Evolutionary conservation across 495 filamentous ascomycete genomes (phyloP).

Genomic region (Xylaria curta): DNA sequence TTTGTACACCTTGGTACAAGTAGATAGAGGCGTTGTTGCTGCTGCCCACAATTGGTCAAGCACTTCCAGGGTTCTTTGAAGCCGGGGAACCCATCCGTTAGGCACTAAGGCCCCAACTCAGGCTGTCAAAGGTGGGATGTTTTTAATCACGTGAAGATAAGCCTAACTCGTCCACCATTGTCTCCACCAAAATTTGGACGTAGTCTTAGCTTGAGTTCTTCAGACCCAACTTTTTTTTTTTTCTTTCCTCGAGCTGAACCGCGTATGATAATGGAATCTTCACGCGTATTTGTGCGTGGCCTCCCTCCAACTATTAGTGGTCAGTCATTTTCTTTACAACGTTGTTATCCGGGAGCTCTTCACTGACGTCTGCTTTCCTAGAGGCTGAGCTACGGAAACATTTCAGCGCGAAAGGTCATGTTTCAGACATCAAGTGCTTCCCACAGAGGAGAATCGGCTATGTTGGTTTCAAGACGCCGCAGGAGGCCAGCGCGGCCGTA

Average conservation of each 20-base stretch:
- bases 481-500: constrained; percentile 80
- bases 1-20: constrained; percentile 1
- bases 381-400: constrained; percentile 78
- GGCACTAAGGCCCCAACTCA: background rate
- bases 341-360: constrained; percentile 53
- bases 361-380: constrained; percentile 47
- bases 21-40: background rate
- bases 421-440: constrained; percentile 92
- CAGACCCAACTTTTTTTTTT: constrained; percentile 13
- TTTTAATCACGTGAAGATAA: constrained; percentile 23
- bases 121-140: constrained; percentile 21
- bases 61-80: background rate
- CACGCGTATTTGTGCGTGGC: constrained; percentile 87
- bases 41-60: background rate
- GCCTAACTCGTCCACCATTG: background rate
- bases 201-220: background rate
- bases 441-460: constrained; percentile 91
- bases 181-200: constrained; percentile 21
- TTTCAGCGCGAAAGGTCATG: constrained; percentile 74
- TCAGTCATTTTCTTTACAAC: constrained; percentile 56
- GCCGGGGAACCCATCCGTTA: background rate
- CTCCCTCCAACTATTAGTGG: constrained; percentile 43
- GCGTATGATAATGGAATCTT: constrained; percentile 61
- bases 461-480: constrained; percentile 86
- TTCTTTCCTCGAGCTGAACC: constrained; percentile 30